phyloP scores from a whole-genome alignment of 208 protist genomes.

The Trypanosoma cruzi region DNA sequence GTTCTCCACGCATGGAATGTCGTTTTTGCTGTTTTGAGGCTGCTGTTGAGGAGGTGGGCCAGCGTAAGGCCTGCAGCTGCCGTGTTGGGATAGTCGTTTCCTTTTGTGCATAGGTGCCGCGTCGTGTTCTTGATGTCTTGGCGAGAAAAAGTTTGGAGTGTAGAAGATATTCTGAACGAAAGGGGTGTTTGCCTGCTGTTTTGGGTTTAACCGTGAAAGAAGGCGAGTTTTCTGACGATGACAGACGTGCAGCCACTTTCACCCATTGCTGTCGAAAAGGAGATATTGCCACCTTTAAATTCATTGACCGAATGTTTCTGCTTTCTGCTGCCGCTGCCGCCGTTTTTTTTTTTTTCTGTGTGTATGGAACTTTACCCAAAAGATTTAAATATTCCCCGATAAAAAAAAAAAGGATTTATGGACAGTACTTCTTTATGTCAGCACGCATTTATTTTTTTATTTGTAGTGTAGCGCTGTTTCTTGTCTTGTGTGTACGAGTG shows the following conservation, averaged over 20 bases:
- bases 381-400: background rate
- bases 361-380: conserved; percentile 3
- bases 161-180: conserved; percentile 21
- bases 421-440: background rate
- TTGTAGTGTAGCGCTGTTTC: background rate
- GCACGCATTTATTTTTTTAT: background rate
- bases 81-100: conserved; percentile 17
- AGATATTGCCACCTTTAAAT: conserved; percentile 23
- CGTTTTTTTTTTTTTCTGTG: conserved; percentile 14
- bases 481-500: background rate
- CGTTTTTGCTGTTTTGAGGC: conserved; percentile 13
- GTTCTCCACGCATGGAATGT: conserved; percentile 11
- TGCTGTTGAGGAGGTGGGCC: conserved; percentile 14
- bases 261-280: conserved; percentile 25
- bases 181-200: conserved; percentile 8
- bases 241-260: conserved; percentile 10
- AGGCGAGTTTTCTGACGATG: conserved; percentile 5
- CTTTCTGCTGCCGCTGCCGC: conserved; percentile 28
- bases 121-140: conserved; percentile 11
- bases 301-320: conserved; percentile 31
- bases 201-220: conserved; percentile 1
- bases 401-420: background rate
- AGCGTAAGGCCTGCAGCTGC: conserved; percentile 17
- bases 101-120: conserved; percentile 17
- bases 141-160: conserved; percentile 3